Conservation (phyloP, 73 alveolate species). For the Durusdinium trenchii region DNA sequence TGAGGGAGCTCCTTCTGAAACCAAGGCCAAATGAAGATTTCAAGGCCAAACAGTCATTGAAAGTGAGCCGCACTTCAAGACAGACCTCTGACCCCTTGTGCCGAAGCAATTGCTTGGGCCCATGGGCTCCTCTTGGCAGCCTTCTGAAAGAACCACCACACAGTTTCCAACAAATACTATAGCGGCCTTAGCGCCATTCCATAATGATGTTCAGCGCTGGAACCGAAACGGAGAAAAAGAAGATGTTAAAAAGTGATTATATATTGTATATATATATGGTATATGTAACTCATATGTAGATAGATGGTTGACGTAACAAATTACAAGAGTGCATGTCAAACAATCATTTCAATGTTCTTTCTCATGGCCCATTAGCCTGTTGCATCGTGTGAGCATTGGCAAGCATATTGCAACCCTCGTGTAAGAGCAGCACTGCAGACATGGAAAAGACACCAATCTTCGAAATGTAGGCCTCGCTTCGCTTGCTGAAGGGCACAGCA, state of each 20-base stretch:
- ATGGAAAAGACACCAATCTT: slow-evolving; percentile 22
- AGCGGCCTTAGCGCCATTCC: slow-evolving; percentile 61
- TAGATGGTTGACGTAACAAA: too few species aligned
- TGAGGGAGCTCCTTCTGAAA: too few species aligned
- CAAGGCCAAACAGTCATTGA: neutral
- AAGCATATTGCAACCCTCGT: too few species aligned
- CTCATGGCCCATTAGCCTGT: too few species aligned
- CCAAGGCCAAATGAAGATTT: neutral
- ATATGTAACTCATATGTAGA: too few species aligned
- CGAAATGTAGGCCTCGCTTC: slow-evolving; percentile 63
- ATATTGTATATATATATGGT: too few species aligned
- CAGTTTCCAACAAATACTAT: slow-evolving; percentile 49
- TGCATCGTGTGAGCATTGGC: too few species aligned
- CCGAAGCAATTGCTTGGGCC: too few species aligned
- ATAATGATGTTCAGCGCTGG: too few species aligned
- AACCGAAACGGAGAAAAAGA: neutral
- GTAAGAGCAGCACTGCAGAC: slow-evolving; percentile 30
- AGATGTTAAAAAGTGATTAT: neutral
- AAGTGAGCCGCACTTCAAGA: neutral
- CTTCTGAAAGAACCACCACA: slow-evolving; percentile 34
- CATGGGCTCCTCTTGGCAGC: slow-evolving; percentile 56
- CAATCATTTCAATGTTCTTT: too few species aligned
- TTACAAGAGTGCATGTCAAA: too few species aligned
- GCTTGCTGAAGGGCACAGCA: neutral
- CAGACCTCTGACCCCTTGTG: neutral